These are phyloP conservation scores for Russula abietina DNA, from an alignment of 768 basidiomycete species.

Conservation along the genomic window DNA sequence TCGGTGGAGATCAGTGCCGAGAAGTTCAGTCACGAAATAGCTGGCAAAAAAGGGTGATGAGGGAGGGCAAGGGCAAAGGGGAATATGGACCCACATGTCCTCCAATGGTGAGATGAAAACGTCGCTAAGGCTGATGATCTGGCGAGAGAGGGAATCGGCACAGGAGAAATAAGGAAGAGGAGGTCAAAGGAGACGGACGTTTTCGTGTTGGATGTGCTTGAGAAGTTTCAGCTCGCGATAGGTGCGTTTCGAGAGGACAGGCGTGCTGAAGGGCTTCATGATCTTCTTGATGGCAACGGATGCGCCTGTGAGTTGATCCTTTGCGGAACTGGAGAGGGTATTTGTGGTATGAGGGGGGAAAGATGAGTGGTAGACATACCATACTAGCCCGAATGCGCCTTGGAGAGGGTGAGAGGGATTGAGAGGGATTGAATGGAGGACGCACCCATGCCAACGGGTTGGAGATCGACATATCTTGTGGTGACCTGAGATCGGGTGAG, in stretches of 20 bases:
- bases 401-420: slow-evolving; percentile 29
- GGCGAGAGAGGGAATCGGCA: slow-evolving; percentile 3
- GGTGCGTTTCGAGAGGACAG: slow-evolving; percentile 95
- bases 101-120: slow-evolving; percentile 99
- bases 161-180: slow-evolving; percentile 1
- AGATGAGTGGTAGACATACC: slow-evolving; percentile 41
- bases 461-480: slow-evolving; percentile 97
- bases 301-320: slow-evolving; percentile 89
- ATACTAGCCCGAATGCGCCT: slow-evolving; percentile 98
- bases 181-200: slow-evolving; percentile 46
- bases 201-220: slow-evolving; percentile 98
- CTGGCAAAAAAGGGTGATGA: slow-evolving; percentile 36
- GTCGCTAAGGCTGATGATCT: slow-evolving; percentile 98
- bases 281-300: slow-evolving; percentile 99
- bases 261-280: slow-evolving; percentile 99
- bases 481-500: slow-evolving; percentile 61
- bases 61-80: slow-evolving; percentile 5
- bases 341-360: not conserved
- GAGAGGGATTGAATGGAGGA: slow-evolving; percentile 15
- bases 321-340: slow-evolving; percentile 61
- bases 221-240: slow-evolving; percentile 97
- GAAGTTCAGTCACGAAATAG: slow-evolving; percentile 97
- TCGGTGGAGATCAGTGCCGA: slow-evolving; percentile 97
- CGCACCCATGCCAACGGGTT: slow-evolving; percentile 98
- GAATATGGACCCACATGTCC: slow-evolving; percentile 61